These are phyloP conservation scores for Penicillium corylophilum DNA, from an alignment of 2,329 filamentous ascomycete genomes.

Conservation along the genomic window DNA sequence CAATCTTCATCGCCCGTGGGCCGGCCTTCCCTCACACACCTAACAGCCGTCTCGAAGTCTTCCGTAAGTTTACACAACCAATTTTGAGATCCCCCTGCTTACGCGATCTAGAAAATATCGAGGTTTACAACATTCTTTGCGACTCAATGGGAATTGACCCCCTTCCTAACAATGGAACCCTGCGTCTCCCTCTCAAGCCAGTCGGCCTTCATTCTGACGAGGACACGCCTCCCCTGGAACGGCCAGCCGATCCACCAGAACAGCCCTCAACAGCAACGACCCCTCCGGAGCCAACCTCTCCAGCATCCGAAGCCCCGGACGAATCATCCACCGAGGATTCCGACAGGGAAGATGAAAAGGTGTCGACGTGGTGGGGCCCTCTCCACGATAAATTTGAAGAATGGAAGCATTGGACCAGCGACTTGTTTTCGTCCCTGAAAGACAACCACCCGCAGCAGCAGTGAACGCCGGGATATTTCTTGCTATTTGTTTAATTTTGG, in stretches of 20 bases:
- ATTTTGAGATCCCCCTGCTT: not conserved
- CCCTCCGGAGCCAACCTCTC: constrained; percentile 3
- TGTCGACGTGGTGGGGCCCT: constrained; percentile 32
- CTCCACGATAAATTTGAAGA: constrained; percentile 37
- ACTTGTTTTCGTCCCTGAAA: constrained; percentile 31
- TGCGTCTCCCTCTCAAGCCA: constrained; percentile 52
- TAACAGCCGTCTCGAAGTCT: constrained; percentile 74
- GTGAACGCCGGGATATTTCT: not conserved
- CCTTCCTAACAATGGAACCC: constrained; percentile 80
- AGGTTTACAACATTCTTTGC: constrained; percentile 93
- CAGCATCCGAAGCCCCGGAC: constrained; percentile 1
- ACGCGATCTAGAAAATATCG: constrained; percentile 70
- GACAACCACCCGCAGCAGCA: constrained; percentile 23
- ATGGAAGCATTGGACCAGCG: constrained; percentile 37
- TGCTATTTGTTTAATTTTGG: not conserved
- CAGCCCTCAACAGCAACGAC: constrained; percentile 12
- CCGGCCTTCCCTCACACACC: constrained; percentile 86
- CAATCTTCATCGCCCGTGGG: constrained; percentile 88
- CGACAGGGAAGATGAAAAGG: constrained; percentile 21
- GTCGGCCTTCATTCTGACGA: constrained; percentile 47
- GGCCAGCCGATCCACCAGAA: constrained; percentile 34
- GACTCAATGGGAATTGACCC: constrained; percentile 76
- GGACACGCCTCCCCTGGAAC: constrained; percentile 30
- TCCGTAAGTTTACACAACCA: constrained; percentile 64
- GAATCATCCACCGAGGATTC: constrained; percentile 11